These are phyloP conservation scores for Osmanthus fragrans DNA, from an alignment of 257 asterid species.

Conservation along the genomic window DNA sequence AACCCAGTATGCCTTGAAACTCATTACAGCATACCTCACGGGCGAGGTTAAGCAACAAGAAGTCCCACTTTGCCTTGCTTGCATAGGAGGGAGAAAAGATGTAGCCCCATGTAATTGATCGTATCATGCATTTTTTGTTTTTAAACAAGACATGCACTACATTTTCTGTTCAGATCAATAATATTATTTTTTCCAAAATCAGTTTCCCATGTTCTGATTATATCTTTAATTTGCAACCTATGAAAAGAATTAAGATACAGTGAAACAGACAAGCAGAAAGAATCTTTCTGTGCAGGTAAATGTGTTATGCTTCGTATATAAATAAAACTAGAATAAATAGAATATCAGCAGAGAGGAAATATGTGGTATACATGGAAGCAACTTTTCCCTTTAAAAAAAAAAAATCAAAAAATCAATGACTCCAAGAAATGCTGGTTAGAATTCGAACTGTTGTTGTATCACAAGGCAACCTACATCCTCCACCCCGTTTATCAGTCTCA, in stretches of 20 bases:
- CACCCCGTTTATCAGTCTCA: conserved; percentile 22
- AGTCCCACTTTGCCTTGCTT: neutral
- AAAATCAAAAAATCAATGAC: conserved; percentile 14
- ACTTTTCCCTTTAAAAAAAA: neutral
- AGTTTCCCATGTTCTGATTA: neutral
- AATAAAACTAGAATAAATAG: neutral
- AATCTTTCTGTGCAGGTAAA: neutral
- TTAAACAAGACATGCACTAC: neutral
- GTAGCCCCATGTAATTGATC: neutral
- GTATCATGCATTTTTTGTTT: neutral
- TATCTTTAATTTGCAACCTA: neutral
- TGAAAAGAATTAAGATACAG: neutral
- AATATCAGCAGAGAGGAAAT: neutral
- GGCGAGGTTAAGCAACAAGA: neutral
- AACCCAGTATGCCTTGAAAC: neutral
- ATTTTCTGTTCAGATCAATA: neutral
- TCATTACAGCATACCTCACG: neutral
- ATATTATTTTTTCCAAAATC: neutral
- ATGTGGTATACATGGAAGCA: conserved; percentile 7
- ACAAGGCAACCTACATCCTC: conserved; percentile 30
- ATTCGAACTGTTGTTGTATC: conserved; percentile 31
- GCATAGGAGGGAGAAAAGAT: neutral
- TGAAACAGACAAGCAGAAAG: neutral
- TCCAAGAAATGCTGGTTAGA: conserved; percentile 15
- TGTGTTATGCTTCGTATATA: neutral